phyloP scores from a whole-genome alignment of 192 early-diverging fungal genomes.

The Coemansia sp. region DNA sequence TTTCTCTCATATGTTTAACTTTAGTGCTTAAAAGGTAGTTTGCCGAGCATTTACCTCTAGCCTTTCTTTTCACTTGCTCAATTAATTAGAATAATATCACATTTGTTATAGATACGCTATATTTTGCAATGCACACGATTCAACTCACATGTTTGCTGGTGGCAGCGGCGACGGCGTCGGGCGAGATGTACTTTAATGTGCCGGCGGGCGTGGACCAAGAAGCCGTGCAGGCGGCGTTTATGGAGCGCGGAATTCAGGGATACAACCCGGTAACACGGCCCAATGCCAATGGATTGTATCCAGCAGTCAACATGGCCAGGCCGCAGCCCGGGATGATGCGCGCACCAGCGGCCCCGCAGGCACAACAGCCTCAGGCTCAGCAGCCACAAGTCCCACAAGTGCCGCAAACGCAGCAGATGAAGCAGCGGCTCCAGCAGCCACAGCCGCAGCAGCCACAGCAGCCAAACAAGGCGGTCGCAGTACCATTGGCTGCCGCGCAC shows the following conservation, averaged over 20 bases:
- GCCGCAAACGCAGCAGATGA: background rate
- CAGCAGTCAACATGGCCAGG: background rate
- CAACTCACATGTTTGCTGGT: conserved; percentile 13
- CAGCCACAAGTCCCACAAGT: background rate
- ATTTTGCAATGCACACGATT: conserved; percentile 10
- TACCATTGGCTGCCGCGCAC: conserved; percentile 18
- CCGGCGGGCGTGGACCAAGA: conserved; percentile 27
- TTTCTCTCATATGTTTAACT: background rate
- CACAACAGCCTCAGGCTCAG: conserved; percentile 2
- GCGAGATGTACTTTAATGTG: conserved; percentile 37
- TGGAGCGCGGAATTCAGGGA: conserved; percentile 30
- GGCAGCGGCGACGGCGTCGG: conserved; percentile 14
- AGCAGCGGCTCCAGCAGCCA: conserved; percentile 11
- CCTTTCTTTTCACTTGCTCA: too few relatives aligned
- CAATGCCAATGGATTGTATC: conserved; percentile 20
- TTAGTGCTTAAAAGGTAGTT: too few relatives aligned
- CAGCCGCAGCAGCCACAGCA: background rate
- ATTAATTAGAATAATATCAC: background rate
- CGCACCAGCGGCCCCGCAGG: background rate
- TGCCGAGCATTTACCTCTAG: too few relatives aligned
- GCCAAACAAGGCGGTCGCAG: background rate
- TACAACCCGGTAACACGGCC: conserved; percentile 22
- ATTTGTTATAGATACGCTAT: background rate
- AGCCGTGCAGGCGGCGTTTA: conserved; percentile 23
- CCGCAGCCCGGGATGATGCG: background rate